These are phyloP conservation scores for Penicillium egyptiacum DNA, from an alignment of 495 filamentous ascomycete genomes.

Conservation along the genomic window DNA sequence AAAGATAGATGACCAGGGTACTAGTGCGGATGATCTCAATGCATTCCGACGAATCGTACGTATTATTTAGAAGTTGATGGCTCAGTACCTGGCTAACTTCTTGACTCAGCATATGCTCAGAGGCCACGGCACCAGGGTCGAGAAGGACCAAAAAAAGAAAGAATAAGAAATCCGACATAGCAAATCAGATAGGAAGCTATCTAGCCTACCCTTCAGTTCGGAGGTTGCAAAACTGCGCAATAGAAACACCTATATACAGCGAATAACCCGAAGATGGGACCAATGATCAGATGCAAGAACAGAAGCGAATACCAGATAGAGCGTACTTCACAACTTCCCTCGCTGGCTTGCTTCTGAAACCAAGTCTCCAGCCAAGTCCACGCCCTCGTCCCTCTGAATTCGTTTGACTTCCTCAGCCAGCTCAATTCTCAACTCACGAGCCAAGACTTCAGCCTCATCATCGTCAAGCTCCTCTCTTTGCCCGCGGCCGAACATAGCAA, in stretches of 20 bases:
- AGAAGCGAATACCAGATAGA: background rate
- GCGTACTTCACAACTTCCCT: constrained; percentile 28
- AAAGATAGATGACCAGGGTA: constrained; percentile 40
- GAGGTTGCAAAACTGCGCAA: background rate
- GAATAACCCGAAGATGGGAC: background rate
- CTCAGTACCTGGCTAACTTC: background rate
- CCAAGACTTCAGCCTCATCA: constrained; percentile 69
- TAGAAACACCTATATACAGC: background rate
- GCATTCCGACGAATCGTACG: constrained; percentile 65
- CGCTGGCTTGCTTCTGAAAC: constrained; percentile 15
- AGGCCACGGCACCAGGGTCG: constrained; percentile 2
- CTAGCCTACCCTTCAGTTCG: background rate
- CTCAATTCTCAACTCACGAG: constrained; percentile 58
- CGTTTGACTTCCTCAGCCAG: constrained; percentile 56
- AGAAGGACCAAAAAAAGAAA: constrained; percentile 4
- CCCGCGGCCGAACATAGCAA: constrained; percentile 80
- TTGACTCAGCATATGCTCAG: constrained; percentile 22
- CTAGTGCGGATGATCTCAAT: constrained; percentile 75
- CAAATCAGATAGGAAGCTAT: background rate
- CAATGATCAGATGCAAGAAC: background rate
- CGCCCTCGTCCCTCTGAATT: constrained; percentile 40
- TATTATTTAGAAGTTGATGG: background rate
- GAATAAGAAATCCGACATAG: constrained; percentile 2
- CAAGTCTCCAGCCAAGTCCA: constrained; percentile 38
- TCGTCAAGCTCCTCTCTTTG: constrained; percentile 82